A percentile compares a stretch with the other conserved stretches of the same genome.
Conservation (phyloP, 805 yeast species). For the Nakazawaea ishiwadae region DNA sequence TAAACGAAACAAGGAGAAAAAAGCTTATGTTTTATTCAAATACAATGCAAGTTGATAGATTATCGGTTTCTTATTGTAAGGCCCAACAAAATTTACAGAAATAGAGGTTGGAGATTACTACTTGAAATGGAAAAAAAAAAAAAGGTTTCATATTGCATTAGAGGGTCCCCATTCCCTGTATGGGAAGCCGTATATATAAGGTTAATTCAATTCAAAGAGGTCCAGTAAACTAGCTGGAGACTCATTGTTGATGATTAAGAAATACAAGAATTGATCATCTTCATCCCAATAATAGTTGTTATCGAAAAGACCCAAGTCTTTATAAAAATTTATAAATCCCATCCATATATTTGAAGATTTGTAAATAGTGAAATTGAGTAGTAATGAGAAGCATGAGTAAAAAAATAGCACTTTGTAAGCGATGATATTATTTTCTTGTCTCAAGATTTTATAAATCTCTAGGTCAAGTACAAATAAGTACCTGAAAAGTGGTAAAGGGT, state of each 20-base stretch:
- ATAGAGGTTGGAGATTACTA: no score
- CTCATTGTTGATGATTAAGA: not conserved
- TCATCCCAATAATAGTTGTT: conserved; percentile 5
- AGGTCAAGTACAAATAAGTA: not conserved
- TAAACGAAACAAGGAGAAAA: no score
- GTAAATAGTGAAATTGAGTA: not conserved
- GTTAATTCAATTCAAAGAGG: not conserved
- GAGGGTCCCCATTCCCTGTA: no score
- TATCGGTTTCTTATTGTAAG: no score
- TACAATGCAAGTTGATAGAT: no score
- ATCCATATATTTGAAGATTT: conserved; percentile 1
- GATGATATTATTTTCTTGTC: not conserved
- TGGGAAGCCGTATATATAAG: no score
- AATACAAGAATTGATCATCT: conserved; percentile 3
- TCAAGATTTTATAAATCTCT: not conserved
- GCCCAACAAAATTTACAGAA: no score
- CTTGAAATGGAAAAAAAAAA: no score
- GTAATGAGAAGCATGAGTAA: not conserved
- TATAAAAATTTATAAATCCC: not conserved
- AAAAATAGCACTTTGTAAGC: conserved; percentile 1
- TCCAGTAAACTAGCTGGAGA: not conserved
- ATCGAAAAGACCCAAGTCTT: not conserved
- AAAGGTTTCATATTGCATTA: no score
- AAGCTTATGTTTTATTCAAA: no score
- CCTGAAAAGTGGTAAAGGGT: conserved; percentile 3